These are phyloP conservation scores for Zygoascus bituminiphila DNA, from an alignment of 805 yeast genomes.

Conservation along the genomic window DNA sequence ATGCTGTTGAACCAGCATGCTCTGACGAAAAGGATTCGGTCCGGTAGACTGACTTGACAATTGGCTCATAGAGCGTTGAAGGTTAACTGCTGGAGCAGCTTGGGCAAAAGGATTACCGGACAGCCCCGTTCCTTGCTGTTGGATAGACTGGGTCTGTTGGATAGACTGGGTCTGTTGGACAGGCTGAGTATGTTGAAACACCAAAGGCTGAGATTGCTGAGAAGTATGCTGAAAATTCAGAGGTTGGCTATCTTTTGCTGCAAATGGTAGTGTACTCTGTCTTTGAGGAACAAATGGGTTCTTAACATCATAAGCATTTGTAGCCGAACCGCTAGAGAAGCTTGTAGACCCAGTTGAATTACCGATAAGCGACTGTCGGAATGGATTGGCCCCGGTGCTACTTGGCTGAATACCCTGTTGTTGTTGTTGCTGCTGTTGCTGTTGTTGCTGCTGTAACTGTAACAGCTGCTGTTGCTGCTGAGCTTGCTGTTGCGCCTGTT, in stretches of 20 bases:
- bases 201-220: not conserved
- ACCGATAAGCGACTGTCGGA: slow-evolving; percentile 13
- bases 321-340: not conserved
- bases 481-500: slow-evolving; percentile 10
- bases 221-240: slow-evolving; percentile 11
- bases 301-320: not conserved
- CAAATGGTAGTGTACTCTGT: slow-evolving; percentile 10
- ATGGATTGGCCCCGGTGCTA: slow-evolving; percentile 18
- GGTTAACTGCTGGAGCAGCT: slow-evolving; percentile 5
- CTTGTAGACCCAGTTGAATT: not conserved
- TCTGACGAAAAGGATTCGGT: slow-evolving; percentile 50
- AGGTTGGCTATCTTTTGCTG: slow-evolving; percentile 5
- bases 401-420: slow-evolving; percentile 16
- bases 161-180: slow-evolving; percentile 6
- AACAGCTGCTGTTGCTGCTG: slow-evolving; percentile 16
- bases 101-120: slow-evolving; percentile 39
- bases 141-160: slow-evolving; percentile 9
- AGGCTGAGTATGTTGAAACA: no score
- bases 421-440: slow-evolving; percentile 19
- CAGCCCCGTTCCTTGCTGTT: slow-evolving; percentile 10
- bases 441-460: slow-evolving; percentile 16
- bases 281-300: slow-evolving; percentile 14
- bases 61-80: slow-evolving; percentile 14
- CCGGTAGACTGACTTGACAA: slow-evolving; percentile 39
- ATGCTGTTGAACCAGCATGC: slow-evolving; percentile 21